Percentiles rank a stretch among this genome's conserved stretches.
Conservation (phyloP, 306 rosid genomes). For the Quercus mongolica region DNA sequence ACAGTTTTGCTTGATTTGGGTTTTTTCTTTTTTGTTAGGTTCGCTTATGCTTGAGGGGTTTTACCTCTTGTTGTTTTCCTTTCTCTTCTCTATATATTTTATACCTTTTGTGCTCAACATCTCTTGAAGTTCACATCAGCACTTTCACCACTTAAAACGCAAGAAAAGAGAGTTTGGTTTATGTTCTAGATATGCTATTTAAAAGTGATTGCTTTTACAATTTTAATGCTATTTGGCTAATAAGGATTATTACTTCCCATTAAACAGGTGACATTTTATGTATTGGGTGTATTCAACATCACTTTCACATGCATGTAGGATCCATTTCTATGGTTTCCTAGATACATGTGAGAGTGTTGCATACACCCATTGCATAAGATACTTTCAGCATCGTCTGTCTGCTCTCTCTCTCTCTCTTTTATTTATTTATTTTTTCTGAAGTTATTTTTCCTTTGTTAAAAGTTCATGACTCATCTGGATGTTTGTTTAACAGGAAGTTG, state of each 20-base stretch:
- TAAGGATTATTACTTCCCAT: neutral
- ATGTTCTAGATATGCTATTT: neutral
- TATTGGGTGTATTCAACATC: no score
- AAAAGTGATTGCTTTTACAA: neutral
- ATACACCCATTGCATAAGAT: no score
- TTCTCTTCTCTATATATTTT: neutral
- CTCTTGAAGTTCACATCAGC: neutral
- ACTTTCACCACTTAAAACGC: neutral
- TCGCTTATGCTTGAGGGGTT: neutral
- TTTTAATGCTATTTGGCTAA: neutral
- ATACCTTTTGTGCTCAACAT: neutral
- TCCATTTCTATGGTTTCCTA: no score
- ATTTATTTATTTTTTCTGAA: neutral
- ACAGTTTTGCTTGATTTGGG: neutral
- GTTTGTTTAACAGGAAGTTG: constrained; percentile 48
- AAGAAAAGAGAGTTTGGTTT: neutral
- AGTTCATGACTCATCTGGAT: constrained; percentile 12
- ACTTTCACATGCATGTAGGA: no score
- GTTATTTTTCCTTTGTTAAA: constrained; percentile 11
- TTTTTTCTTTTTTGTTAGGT: neutral
- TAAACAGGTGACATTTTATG: neutral
- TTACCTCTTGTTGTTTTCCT: neutral
- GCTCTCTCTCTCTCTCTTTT: neutral
- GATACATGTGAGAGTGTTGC: no score
- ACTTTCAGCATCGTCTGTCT: neutral